Evolutionary conservation across 345 rosid genomes (phyloP), one percentile per base, ranked within the genome.

Genomic region (Angophora floribunda): DNA sequence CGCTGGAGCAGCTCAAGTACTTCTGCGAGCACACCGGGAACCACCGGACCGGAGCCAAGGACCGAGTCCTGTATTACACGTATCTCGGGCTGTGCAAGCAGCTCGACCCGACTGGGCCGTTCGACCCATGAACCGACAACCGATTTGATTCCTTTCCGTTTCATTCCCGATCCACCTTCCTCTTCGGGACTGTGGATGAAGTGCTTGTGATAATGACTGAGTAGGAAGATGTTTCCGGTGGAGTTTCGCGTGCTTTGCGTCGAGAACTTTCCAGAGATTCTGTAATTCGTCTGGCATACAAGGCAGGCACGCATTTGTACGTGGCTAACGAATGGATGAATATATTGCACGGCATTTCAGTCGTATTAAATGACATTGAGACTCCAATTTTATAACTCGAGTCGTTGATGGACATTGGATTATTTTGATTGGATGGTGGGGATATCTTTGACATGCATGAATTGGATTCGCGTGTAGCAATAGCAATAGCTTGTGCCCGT

Each of bases 11-110:
- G 89, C 90, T 97, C 86, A 97, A 95, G 94, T 96, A 97, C 91
- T 96, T 97, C 53, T 97, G 99, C 88, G 96, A 96, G 91, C 97
- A 97, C 75, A 92, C 96, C 1, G 92, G 91, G 79, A 94, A 91
- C 85, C 99, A 97, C 89, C 93, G 99, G 0, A 96, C 99, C 13
- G 98, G 97, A 49, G 98, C 99, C 3, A 97, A 97, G 85, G 95
- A 97, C 89, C 96, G 99, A 19, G 94, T 97, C 51, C 93, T 97
- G 30, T 97, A 92, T 90, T 91, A 91, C 59, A 92, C 98, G 4
- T 97, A 96, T 88, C 86, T 97, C 5, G 94, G 92, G 2, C 85
- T 95, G n/a, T 95, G 96, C 87, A 94, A 93, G 86, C 98, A 96
- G 93, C 96, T 97, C 22, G 89, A 95, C 32, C 97, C 98, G 7